Conservation (phyloP, 2,329 filamentous ascomycete genomes). For the Pseudogymnoascus sp. region DNA sequence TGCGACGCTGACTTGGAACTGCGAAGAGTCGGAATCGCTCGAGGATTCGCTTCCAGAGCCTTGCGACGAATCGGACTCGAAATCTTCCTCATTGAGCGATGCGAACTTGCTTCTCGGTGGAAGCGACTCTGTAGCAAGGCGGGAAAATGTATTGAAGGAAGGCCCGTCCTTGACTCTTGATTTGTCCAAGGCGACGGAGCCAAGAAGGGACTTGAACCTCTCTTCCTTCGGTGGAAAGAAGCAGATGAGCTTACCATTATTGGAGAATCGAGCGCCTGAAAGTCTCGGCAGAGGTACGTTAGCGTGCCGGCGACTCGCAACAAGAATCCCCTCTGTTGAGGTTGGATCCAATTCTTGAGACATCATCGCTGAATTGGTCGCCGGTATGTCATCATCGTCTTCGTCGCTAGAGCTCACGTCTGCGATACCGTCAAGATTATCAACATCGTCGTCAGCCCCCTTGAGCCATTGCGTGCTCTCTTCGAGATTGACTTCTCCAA, state of each 20-base stretch:
- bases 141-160: constrained; percentile 57
- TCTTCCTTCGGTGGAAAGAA: constrained; percentile 63
- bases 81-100: constrained; percentile 28
- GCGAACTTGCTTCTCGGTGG: constrained; percentile 35
- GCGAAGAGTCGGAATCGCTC: constrained; percentile 29
- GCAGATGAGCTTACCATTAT: constrained; percentile 55
- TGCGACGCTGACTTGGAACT: constrained; percentile 21
- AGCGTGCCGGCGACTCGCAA: constrained; percentile 41
- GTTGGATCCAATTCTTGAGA: constrained; percentile 54
- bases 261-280: constrained; percentile 55
- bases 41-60: constrained; percentile 25
- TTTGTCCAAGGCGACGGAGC: constrained; percentile 37
- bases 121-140: constrained; percentile 43
- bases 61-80: constrained; percentile 30
- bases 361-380: constrained; percentile 43
- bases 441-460: constrained; percentile 56
- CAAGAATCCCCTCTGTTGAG: constrained; percentile 45
- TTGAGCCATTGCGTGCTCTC: constrained; percentile 55
- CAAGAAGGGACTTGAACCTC: constrained; percentile 43
- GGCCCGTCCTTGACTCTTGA: constrained; percentile 40
- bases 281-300: constrained; percentile 50
- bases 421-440: constrained; percentile 45
- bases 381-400: constrained; percentile 48
- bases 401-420: constrained; percentile 82
- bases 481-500: constrained; percentile 56